These are phyloP conservation scores for Symbiodinium pilosum DNA, from an alignment of 73 alveolate species.

Conservation along the genomic window DNA sequence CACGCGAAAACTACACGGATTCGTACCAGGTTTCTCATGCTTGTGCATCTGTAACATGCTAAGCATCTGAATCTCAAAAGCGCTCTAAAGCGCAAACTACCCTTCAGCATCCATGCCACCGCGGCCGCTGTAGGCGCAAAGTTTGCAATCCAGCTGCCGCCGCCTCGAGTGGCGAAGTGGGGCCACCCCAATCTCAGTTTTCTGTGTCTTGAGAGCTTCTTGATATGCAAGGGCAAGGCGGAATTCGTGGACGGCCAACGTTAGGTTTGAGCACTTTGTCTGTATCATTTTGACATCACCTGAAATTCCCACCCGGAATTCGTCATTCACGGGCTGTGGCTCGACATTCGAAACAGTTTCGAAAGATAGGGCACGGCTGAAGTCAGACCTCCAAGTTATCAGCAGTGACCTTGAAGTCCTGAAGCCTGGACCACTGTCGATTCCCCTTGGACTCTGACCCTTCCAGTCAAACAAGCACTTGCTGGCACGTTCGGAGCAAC, in stretches of 20 bases:
- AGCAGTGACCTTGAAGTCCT: background rate
- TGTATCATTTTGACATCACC: too few species aligned
- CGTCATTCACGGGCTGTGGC: too few species aligned
- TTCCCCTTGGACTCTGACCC: background rate
- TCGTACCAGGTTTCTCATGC: too few species aligned
- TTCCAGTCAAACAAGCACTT: background rate
- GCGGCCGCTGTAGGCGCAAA: slow-evolving; percentile 52
- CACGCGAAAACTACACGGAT: background rate
- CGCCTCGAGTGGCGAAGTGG: background rate
- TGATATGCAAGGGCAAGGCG: background rate
- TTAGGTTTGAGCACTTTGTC: too few species aligned
- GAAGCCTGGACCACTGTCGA: background rate
- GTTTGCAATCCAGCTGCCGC: slow-evolving; percentile 94
- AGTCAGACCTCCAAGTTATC: background rate
- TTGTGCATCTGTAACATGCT: too few species aligned
- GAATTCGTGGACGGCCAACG: too few species aligned
- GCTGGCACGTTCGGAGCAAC: too few species aligned
- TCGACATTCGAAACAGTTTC: too few species aligned
- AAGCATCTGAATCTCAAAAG: background rate
- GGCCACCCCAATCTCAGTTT: too few species aligned
- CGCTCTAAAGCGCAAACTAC: background rate
- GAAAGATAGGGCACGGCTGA: background rate
- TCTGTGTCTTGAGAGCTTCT: background rate
- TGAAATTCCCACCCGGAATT: too few species aligned
- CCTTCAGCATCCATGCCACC: background rate